These are phyloP conservation scores for Sapria himalayana DNA, from an alignment of 345 rosid species.

Conservation along the genomic window DNA sequence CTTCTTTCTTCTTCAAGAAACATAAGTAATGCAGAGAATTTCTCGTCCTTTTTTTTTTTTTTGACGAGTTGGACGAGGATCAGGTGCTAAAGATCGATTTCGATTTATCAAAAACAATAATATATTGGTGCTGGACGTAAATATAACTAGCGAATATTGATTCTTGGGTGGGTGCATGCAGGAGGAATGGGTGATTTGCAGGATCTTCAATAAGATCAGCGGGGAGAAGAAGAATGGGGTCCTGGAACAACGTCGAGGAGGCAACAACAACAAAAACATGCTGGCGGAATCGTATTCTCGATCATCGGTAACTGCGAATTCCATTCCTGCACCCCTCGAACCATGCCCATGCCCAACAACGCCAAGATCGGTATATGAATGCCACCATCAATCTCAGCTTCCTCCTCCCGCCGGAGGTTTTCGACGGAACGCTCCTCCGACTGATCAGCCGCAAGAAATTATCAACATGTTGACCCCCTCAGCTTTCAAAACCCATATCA, in stretches of 20 bases:
- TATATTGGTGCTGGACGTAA: too few relatives aligned
- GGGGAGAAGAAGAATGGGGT: conserved; percentile 37
- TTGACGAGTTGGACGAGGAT: too few relatives aligned
- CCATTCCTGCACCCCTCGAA: conserved; percentile 37
- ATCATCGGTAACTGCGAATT: conserved; percentile 5
- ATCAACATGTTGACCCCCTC: conserved; percentile 12
- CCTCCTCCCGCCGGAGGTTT: conserved; percentile 5
- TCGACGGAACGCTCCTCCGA: conserved; percentile 14
- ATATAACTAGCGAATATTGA: too few relatives aligned
- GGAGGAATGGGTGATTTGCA: conserved; percentile 97
- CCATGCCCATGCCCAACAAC: too few relatives aligned
- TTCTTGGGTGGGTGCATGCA: conserved; percentile 14
- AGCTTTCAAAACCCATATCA: conserved; percentile 10
- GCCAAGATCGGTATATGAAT: conserved; percentile 17
- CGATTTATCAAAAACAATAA: too few relatives aligned
- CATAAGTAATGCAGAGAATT: too few relatives aligned
- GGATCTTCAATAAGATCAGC: conserved; percentile 58
- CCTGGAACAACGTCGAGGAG: conserved; percentile 21
- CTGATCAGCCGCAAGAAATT: conserved; percentile 16
- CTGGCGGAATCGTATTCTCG: conserved; percentile 12
- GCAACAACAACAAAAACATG: too few relatives aligned
- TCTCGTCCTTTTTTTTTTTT: too few relatives aligned
- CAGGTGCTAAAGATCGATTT: too few relatives aligned
- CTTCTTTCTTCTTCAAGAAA: too few relatives aligned
- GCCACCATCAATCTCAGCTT: conserved; percentile 11